Percentiles rank a stretch among this genome's conserved stretches.
Evolutionary conservation across 768 basidiomycete species (phyloP).

Genomic region (Nidularia pulvinata): DNA sequence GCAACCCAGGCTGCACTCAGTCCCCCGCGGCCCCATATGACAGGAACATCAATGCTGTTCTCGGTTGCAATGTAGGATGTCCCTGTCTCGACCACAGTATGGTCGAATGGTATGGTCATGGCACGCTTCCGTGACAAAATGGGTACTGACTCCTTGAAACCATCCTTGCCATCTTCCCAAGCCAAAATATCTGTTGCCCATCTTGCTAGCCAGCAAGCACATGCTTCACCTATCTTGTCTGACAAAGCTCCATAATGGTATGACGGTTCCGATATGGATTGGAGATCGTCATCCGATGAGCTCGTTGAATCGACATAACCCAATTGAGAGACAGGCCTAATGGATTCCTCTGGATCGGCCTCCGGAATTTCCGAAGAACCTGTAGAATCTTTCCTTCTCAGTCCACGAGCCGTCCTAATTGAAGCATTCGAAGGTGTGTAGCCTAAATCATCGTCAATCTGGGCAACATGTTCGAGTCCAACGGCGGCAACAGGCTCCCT

Average conservation of each 20-base stretch:
- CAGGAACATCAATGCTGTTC: slow-evolving; percentile 28
- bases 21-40: slow-evolving; percentile 77
- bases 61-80: slow-evolving; percentile 5
- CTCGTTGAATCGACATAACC: slow-evolving; percentile 8
- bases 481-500: slow-evolving; percentile 60
- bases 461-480: slow-evolving; percentile 70
- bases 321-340: neutral
- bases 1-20: slow-evolving; percentile 73
- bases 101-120: slow-evolving; percentile 10
- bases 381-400: neutral
- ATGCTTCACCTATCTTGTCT: slow-evolving; percentile 90
- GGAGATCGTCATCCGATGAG: slow-evolving; percentile 8
- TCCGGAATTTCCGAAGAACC: neutral
- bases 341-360: slow-evolving; percentile 1
- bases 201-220: slow-evolving; percentile 82
- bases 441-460: slow-evolving; percentile 32
- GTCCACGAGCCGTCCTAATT: too few relatives aligned
- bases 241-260: slow-evolving; percentile 88
- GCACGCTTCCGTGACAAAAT: slow-evolving; percentile 14
- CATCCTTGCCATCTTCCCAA: slow-evolving; percentile 47
- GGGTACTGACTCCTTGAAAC: slow-evolving; percentile 1
- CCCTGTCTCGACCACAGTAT: slow-evolving; percentile 5
- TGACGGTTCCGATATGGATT: slow-evolving; percentile 24
- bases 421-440: neutral
- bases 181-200: slow-evolving; percentile 85